Conservation (phyloP, 192 early-diverging fungal species). For the Coemansia sp. region DNA sequence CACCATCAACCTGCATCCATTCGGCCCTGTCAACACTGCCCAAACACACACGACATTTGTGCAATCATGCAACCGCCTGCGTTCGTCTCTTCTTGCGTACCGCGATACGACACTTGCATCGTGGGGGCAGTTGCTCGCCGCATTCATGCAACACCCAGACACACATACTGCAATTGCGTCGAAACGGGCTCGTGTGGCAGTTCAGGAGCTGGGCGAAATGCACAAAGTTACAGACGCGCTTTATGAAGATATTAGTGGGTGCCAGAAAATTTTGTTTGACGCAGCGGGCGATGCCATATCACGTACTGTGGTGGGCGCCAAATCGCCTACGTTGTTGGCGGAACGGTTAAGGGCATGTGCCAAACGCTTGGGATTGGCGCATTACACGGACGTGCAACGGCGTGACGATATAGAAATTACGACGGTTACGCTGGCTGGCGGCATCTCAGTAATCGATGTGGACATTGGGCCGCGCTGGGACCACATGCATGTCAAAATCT, state of each 20-base stretch:
- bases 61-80: conserved; percentile 32
- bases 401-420: conserved; percentile 11
- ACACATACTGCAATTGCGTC: conserved; percentile 4
- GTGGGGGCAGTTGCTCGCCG: conserved; percentile 23
- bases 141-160: conserved; percentile 1
- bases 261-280: conserved; percentile 23
- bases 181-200: conserved; percentile 18
- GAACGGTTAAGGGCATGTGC: conserved; percentile 33
- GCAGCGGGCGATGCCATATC: conserved; percentile 36
- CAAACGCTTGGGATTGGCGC: conserved; percentile 34
- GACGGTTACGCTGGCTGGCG: conserved; percentile 49
- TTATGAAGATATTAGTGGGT: conserved; percentile 25
- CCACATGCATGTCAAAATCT: conserved; percentile 41
- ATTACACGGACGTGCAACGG: conserved; percentile 42
- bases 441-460: conserved; percentile 47
- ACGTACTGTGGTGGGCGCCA: conserved; percentile 6
- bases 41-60: conserved; percentile 25
- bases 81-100: conserved; percentile 25
- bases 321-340: conserved; percentile 15
- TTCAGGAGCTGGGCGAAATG: conserved; percentile 42
- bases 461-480: conserved; percentile 24
- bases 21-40: conserved; percentile 38
- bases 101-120: conserved; percentile 39
- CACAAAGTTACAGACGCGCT: conserved; percentile 31
- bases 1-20: conserved; percentile 37